Evolutionary conservation across 1,284 basidiomycete species (phyloP).

Genomic region (Rhodotorula sp.): DNA sequence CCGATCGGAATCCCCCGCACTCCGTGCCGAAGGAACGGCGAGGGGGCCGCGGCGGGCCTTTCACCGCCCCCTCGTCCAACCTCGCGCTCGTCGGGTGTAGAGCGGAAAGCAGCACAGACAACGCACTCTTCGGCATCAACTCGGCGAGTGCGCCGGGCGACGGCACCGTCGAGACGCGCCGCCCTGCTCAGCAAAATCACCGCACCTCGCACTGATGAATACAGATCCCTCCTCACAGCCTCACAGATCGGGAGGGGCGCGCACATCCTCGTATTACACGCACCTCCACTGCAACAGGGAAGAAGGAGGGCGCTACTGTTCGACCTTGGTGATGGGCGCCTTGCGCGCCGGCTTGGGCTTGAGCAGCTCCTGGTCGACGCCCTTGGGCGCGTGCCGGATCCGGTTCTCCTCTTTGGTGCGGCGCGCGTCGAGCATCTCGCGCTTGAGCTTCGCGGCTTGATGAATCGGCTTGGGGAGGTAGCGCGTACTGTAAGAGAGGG

Average conservation of each 20-base stretch:
- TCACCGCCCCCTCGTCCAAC: not conserved
- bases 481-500: constrained; percentile 62
- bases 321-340: constrained; percentile 52
- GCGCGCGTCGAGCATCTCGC: constrained; percentile 86
- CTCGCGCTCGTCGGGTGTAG: no score
- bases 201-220: not conserved
- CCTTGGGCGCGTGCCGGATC: constrained; percentile 62
- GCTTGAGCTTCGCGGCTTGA: constrained; percentile 82
- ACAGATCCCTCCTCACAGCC: no score
- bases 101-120: not conserved
- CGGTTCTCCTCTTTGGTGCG: constrained; percentile 92
- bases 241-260: no score
- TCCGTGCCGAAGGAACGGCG: not conserved
- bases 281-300: not conserved
- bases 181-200: not conserved
- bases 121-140: not conserved
- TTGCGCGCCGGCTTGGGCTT: constrained; percentile 93
- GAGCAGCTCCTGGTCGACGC: constrained; percentile 76
- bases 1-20: not conserved
- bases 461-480: constrained; percentile 89
- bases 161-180: no score
- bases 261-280: no score
- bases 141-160: no score
- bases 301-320: constrained; percentile 11
- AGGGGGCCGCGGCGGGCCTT: not conserved